phyloP scores from a whole-genome alignment of 1,284 basidiomycete genomes.

The Trichosporon sp. region DNA sequence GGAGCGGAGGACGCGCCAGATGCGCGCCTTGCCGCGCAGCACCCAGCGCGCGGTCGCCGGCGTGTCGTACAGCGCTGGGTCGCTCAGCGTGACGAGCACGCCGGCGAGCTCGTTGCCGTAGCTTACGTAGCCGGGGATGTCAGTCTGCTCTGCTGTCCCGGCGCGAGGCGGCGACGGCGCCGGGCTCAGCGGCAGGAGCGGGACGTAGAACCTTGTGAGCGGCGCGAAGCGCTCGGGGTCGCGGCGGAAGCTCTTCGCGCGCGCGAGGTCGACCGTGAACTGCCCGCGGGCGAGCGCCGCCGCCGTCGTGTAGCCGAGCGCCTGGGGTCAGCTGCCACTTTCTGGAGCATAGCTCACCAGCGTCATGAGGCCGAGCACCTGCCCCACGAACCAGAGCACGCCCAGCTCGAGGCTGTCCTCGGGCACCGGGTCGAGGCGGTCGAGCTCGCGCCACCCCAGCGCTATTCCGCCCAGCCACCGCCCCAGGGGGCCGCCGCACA shows the following conservation, averaged over 20 bases:
- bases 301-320: constrained; percentile 27
- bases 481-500: constrained; percentile 38
- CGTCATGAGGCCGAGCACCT: constrained; percentile 29
- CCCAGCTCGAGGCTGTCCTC: constrained; percentile 24
- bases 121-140: background rate
- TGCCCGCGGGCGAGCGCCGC: constrained; percentile 22
- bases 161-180: background rate
- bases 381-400: constrained; percentile 24
- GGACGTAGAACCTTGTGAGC: background rate
- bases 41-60: background rate
- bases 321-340: constrained; percentile 19
- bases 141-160: no score
- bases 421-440: constrained; percentile 18
- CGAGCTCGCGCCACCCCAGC: constrained; percentile 37
- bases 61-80: background rate
- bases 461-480: constrained; percentile 28
- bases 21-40: background rate
- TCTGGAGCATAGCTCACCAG: constrained; percentile 13
- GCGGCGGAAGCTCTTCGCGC: constrained; percentile 23
- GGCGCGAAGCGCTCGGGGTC: background rate
- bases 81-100: background rate
- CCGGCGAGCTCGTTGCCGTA: background rate
- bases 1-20: background rate
- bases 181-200: background rate
- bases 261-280: constrained; percentile 37